These are phyloP conservation scores for Datisca glomerata DNA, from an alignment of 306 rosid genomes.

Conservation along the genomic window DNA sequence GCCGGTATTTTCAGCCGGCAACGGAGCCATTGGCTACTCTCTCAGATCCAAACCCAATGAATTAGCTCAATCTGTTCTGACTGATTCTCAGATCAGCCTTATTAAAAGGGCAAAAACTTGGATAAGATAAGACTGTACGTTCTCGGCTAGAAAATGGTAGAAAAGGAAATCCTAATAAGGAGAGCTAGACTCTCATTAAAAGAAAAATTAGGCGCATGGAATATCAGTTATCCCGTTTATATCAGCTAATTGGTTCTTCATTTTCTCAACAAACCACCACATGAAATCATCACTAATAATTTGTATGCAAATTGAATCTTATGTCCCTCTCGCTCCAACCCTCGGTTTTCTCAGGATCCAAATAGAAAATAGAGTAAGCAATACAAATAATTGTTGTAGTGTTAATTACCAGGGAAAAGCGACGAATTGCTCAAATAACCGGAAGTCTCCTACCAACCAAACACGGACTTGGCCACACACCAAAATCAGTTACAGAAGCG, in stretches of 20 bases:
- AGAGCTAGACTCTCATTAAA: no score
- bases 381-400: background rate
- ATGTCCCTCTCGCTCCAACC: no score
- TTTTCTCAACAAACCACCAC: no score
- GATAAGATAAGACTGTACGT: background rate
- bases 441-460: constrained; percentile 6
- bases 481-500: background rate
- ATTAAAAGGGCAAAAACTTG: background rate
- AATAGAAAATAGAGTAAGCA: background rate
- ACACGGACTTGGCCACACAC: background rate
- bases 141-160: background rate
- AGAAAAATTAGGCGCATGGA: no score
- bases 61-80: background rate
- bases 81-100: background rate
- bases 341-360: background rate
- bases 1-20: constrained; percentile 56
- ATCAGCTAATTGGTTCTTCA: no score
- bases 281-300: no score
- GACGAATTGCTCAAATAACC: background rate
- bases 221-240: no score
- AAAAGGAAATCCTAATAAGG: background rate
- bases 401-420: background rate
- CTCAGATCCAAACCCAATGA: constrained; percentile 34
- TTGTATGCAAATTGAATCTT: no score
- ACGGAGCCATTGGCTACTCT: constrained; percentile 39